Conservation (phyloP, 805 yeast genomes). For the Priceomyces carsonii region DNA sequence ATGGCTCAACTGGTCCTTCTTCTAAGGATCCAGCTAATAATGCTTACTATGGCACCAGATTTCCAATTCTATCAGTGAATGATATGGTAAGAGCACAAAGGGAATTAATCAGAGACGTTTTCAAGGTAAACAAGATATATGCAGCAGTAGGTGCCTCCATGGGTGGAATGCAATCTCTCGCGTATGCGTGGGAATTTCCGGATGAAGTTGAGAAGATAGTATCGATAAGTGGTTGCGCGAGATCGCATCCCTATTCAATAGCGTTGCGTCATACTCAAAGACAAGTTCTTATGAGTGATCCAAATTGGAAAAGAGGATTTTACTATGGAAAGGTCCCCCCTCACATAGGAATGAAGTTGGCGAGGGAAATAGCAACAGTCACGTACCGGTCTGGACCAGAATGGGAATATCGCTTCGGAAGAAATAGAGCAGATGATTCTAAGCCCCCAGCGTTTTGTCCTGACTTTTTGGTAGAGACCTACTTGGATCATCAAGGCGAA, state of each 20-base stretch:
- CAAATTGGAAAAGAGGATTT: constrained; percentile 90
- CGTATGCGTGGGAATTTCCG: constrained; percentile 83
- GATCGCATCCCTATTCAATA: constrained; percentile 91
- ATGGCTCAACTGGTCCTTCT: constrained; percentile 93
- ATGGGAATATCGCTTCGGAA: constrained; percentile 92
- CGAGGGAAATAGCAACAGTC: constrained; percentile 91
- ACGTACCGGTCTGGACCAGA: constrained; percentile 96
- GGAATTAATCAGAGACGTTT: constrained; percentile 58
- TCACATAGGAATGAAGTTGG: constrained; percentile 91
- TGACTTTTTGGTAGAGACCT: constrained; percentile 89
- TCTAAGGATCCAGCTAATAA: constrained; percentile 70
- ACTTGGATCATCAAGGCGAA: constrained; percentile 92
- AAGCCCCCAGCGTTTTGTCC: constrained; percentile 88
- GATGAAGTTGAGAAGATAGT: constrained; percentile 71
- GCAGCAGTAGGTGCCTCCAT: constrained; percentile 90
- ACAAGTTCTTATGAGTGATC: constrained; percentile 92
- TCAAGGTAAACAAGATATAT: constrained; percentile 63
- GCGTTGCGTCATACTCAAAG: constrained; percentile 93
- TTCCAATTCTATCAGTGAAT: constrained; percentile 81
- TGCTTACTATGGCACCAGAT: constrained; percentile 76
- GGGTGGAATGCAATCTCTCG: constrained; percentile 99
- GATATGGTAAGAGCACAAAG: constrained; percentile 93
- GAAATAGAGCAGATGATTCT: constrained; percentile 79
- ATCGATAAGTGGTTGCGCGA: constrained; percentile 88
- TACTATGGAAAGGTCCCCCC: constrained; percentile 83